A percentile compares a stretch with the other conserved stretches of the same genome.
Conservation (phyloP, 148 eudicot genomes). For the Rhododendron vialii region DNA sequence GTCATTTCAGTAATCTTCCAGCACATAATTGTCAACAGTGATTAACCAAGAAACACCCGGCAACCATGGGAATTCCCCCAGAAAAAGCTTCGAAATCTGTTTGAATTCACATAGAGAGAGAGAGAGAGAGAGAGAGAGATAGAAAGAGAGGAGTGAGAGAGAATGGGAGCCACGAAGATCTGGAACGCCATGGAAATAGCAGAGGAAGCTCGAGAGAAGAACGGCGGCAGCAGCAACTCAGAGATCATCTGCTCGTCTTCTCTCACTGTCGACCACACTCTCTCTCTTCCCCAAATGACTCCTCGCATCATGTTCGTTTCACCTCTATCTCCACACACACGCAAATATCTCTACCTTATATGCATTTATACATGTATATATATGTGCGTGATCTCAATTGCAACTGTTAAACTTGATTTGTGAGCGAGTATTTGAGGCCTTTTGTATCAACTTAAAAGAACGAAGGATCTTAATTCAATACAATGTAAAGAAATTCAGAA, state of each 20-base stretch:
- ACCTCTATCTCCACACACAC: not conserved
- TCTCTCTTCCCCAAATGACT: conserved; percentile 60
- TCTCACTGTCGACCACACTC: conserved; percentile 72
- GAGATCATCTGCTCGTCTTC: conserved; percentile 53
- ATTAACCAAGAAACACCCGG: conserved; percentile 9
- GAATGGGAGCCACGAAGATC: conserved; percentile 30
- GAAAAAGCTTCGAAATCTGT: not conserved
- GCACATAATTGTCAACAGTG: not conserved
- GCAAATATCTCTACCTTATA: not conserved
- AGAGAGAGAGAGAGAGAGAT: not conserved
- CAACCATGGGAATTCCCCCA: conserved; percentile 1
- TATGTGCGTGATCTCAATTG: not conserved
- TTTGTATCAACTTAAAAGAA: not conserved
- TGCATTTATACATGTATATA: not conserved
- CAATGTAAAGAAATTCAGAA: not conserved
- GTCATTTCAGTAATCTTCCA: too few species aligned
- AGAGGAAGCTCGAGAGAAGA: conserved; percentile 25
- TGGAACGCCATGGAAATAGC: conserved; percentile 59
- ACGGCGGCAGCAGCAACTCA: conserved; percentile 11
- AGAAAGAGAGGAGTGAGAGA: conserved; percentile 5
- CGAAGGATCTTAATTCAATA: not conserved
- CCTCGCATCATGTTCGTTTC: conserved; percentile 60
- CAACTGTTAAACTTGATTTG: not conserved
- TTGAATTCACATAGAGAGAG: not conserved
- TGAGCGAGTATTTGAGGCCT: not conserved